Evolutionary conservation across 2,329 filamentous ascomycete genomes (phyloP), one percentile per base, ranked within the genome.

Genomic region (Pseudocercospora crystallina): DNA sequence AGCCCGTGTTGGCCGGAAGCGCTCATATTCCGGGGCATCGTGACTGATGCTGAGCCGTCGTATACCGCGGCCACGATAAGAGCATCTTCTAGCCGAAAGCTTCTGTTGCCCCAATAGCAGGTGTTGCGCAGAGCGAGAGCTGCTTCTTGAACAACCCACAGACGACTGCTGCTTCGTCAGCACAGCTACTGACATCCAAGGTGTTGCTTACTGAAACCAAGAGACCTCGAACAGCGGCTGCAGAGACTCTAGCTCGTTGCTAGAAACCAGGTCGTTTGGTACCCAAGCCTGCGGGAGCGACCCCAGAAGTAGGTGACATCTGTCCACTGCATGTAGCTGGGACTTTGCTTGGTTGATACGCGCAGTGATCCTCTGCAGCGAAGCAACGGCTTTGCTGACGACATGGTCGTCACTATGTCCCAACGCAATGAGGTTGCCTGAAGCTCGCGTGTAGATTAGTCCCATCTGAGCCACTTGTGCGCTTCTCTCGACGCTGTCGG

Each of bases 351-450:
- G 14, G 10, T 15, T 10, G 36, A 38, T 9, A 38, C 10, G 14
- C 10, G 36, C 10, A 10, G 10, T 9, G 39, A n/a, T 20, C 13
- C 10, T 40, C 37, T 13, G 44, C 31, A 26, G 47, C 51, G 2
- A 57, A 47, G 35, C 43, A 56, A 3, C 10, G n/a, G n/a, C n/a
- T n/a, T n/a, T n/a, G n/a, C n/a, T n/a, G n/a, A n/a, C n/a, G n/a
- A n/a, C n/a, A n/a, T n/a, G n/a, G n/a, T n/a, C n/a, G n/a, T n/a
- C n/a, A n/a, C n/a, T n/a, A n/a, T n/a, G n/a, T n/a, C n/a, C 36
- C 10, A 17, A n/a, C 20, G 14, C 36, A 15, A 57, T 41, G 11
- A 59, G 7, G 11, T 47, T 52, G 10, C 31, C n/a, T n/a, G 2
- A 9, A 5, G 46, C 37, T 7, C 29, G 32, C 31, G 38, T 11